Percentiles rank a stretch among this genome's conserved stretches.
These are phyloP conservation scores for Silene noctiflora DNA, from an alignment of 179 eudicot species.

Conservation along the genomic window DNA sequence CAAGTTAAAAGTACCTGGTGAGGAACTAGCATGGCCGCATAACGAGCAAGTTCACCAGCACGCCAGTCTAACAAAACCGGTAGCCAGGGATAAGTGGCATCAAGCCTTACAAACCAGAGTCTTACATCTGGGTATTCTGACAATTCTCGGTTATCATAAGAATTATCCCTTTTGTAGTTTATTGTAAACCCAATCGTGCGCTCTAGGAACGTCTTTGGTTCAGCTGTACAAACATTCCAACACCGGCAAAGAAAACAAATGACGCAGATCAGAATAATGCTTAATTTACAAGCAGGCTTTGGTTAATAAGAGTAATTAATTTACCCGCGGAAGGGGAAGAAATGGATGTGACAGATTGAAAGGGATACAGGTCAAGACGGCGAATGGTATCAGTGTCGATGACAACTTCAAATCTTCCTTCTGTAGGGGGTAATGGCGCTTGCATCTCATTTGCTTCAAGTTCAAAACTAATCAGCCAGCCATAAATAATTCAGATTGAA, in stretches of 20 bases:
- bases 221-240: slow-evolving; percentile 32
- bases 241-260: not conserved
- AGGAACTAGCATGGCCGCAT: slow-evolving; percentile 92
- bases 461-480: not conserved
- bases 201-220: slow-evolving; percentile 54
- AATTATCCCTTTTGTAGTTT: slow-evolving; percentile 66
- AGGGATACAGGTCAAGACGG: slow-evolving; percentile 67
- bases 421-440: slow-evolving; percentile 69
- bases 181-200: slow-evolving; percentile 75
- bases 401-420: slow-evolving; percentile 64
- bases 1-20: slow-evolving; percentile 52
- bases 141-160: slow-evolving; percentile 60
- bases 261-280: not conserved
- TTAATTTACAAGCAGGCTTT: not conserved
- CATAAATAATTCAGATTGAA: too few species aligned
- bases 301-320: not conserved
- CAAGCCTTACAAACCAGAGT: slow-evolving; percentile 88
- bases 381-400: slow-evolving; percentile 53
- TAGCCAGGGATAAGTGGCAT: slow-evolving; percentile 80
- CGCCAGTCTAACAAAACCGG: slow-evolving; percentile 84
- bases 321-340: slow-evolving; percentile 48
- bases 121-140: slow-evolving; percentile 73
- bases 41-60: slow-evolving; percentile 89
- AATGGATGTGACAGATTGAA: slow-evolving; percentile 51
- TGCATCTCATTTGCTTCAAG: slow-evolving; percentile 17